A percentile compares a stretch with the other conserved stretches of the same genome.
These are phyloP conservation scores for Penicillium maclennaniae DNA, from an alignment of 495 filamentous ascomycete genomes.

Conservation along the genomic window DNA sequence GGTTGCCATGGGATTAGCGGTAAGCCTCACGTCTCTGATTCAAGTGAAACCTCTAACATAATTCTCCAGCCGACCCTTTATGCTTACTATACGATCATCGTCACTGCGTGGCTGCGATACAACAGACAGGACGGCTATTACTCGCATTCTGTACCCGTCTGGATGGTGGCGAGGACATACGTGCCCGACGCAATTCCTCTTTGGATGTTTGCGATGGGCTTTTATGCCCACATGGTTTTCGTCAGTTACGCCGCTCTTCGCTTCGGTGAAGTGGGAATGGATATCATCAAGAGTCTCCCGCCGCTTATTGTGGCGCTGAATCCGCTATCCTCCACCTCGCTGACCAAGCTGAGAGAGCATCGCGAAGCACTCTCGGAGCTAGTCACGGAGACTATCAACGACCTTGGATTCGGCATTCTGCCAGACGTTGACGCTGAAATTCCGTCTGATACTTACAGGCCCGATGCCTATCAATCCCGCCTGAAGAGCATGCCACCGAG, in stretches of 20 bases:
- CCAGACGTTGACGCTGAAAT: slow-evolving; percentile 81
- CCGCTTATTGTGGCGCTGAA: slow-evolving; percentile 75
- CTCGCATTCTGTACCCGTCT: slow-evolving; percentile 25
- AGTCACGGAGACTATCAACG: slow-evolving; percentile 82
- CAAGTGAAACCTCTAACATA: too few species aligned
- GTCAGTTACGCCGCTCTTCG: slow-evolving; percentile 86
- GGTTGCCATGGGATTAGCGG: slow-evolving; percentile 79
- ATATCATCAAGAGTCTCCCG: slow-evolving; percentile 83
- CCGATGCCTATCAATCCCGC: slow-evolving; percentile 31
- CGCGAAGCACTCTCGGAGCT: slow-evolving; percentile 66
- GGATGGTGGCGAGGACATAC: slow-evolving; percentile 36
- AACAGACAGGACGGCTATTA: slow-evolving; percentile 69
- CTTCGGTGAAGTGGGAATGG: slow-evolving; percentile 91
- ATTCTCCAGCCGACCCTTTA: slow-evolving; percentile 62
- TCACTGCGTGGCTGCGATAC: slow-evolving; percentile 71
- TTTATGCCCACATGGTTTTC: slow-evolving; percentile 69
- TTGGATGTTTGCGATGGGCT: slow-evolving; percentile 60
- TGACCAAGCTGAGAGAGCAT: slow-evolving; percentile 64
- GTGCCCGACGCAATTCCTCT: slow-evolving; percentile 70
- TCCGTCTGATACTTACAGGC: slow-evolving; percentile 50
- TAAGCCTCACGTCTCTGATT: too few species aligned
- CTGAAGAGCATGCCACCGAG: slow-evolving; percentile 29
- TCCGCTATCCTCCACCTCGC: slow-evolving; percentile 69
- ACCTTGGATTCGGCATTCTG: slow-evolving; percentile 83
- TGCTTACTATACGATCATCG: slow-evolving; percentile 66